phyloP scores from a whole-genome alignment of 2,329 filamentous ascomycete species.

The Epichloe baconii region DNA sequence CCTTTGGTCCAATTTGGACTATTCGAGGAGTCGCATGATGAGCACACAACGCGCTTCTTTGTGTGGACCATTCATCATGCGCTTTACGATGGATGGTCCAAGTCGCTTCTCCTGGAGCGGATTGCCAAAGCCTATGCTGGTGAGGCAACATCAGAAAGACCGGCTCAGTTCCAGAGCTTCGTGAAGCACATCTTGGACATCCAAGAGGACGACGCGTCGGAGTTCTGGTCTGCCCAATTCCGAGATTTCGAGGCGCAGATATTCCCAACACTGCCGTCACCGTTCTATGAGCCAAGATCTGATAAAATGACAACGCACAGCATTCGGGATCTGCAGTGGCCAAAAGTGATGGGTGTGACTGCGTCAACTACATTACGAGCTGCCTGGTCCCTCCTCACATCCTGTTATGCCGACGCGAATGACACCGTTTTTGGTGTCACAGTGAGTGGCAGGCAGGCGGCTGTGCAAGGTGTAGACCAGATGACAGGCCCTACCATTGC shows the following conservation, averaged over 20 bases:
- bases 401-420: constrained; percentile 19
- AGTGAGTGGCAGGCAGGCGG: constrained; percentile 14
- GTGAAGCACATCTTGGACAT: constrained; percentile 28
- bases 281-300: constrained; percentile 1
- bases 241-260: constrained; percentile 10
- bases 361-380: constrained; percentile 14
- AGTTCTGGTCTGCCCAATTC: constrained; percentile 29
- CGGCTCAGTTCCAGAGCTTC: constrained; percentile 22
- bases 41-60: background rate
- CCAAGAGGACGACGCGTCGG: constrained; percentile 11
- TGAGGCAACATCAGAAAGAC: background rate
- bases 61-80: constrained; percentile 23
- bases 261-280: constrained; percentile 6
- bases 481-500: constrained; percentile 17
- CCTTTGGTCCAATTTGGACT: constrained; percentile 7
- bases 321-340: constrained; percentile 6
- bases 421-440: constrained; percentile 19
- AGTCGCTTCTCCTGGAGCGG: constrained; percentile 21
- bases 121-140: constrained; percentile 8
- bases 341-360: constrained; percentile 10
- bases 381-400: constrained; percentile 21
- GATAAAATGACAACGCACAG: background rate
- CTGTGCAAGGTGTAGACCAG: constrained; percentile 13
- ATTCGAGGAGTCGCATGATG: background rate
- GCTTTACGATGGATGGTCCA: constrained; percentile 40